A percentile compares a stretch with the other conserved stretches of the same genome.
Conservation (phyloP, 352 stramenopile species). For the Phytopythium delawarense region DNA sequence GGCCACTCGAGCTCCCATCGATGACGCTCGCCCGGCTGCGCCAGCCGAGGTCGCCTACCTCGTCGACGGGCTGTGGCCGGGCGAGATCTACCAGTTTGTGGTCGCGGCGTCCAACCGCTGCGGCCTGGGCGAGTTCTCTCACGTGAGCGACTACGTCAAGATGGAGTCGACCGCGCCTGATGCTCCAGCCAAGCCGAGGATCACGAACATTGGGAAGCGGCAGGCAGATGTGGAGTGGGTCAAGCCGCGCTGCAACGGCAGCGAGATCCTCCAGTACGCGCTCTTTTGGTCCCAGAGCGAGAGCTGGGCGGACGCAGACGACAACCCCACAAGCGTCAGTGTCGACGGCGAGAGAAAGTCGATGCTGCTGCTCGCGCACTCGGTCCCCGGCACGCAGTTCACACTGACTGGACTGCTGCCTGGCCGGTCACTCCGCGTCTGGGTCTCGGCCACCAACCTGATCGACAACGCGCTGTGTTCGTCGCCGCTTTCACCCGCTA, state of each 20-base stretch:
- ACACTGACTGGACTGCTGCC: constrained; percentile 34
- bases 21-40: not conserved
- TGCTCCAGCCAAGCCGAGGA: constrained; percentile 28
- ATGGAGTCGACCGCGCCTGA: constrained; percentile 62
- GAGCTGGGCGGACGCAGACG: not conserved
- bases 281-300: constrained; percentile 39
- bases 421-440: constrained; percentile 31
- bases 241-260: constrained; percentile 63
- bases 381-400: constrained; percentile 45
- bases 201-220: constrained; percentile 34
- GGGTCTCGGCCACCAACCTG: constrained; percentile 57
- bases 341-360: not conserved
- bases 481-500: constrained; percentile 41
- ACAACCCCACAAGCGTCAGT: not conserved
- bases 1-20: not conserved
- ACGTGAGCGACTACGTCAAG: constrained; percentile 64
- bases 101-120: constrained; percentile 66
- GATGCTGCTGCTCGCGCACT: constrained; percentile 40
- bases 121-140: constrained; percentile 54
- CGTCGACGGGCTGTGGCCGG: constrained; percentile 44
- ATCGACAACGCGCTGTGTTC: constrained; percentile 49
- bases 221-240: constrained; percentile 41
- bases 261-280: constrained; percentile 68
- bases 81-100: constrained; percentile 74
- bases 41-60: constrained; percentile 23